These are phyloP conservation scores for Canna indica DNA, from an alignment of 176 grass and related monocot species.

Conservation along the genomic window DNA sequence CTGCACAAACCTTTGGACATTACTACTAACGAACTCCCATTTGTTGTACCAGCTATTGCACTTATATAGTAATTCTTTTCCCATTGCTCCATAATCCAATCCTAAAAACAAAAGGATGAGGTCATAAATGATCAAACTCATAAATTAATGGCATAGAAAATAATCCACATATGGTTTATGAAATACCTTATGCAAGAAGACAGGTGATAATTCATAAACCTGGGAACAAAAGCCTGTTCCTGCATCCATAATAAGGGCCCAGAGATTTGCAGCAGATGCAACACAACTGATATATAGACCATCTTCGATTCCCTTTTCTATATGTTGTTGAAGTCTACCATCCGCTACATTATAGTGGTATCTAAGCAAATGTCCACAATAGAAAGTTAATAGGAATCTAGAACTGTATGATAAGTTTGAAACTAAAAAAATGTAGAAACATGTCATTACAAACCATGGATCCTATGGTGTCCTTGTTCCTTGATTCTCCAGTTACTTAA, in stretches of 20 bases:
- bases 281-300: conserved; percentile 75
- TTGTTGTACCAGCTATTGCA: conserved; percentile 74
- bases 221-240: conserved; percentile 62
- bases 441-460: not conserved
- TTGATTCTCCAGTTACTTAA: no score
- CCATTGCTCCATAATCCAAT: conserved; percentile 97
- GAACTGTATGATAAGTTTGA: not conserved
- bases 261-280: conserved; percentile 57
- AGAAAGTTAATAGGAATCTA: not conserved
- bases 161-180: conserved; percentile 20
- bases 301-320: conserved; percentile 85
- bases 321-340: conserved; percentile 70
- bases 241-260: conserved; percentile 90
- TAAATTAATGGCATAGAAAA: conserved; percentile 2
- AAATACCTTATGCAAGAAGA: conserved; percentile 71
- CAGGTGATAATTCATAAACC: conserved; percentile 65
- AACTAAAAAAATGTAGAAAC: not conserved
- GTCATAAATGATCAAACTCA: not conserved
- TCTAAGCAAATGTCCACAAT: conserved; percentile 28
- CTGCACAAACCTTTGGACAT: conserved; percentile 84
- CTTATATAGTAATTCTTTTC: conserved; percentile 87
- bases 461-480: no score
- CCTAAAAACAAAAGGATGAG: conserved; percentile 26
- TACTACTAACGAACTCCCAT: conserved; percentile 79
- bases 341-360: conserved; percentile 92